Evolutionary conservation across 2,329 filamentous ascomycete genomes (phyloP).

Genomic region (Cladorrhinum sp.): DNA sequence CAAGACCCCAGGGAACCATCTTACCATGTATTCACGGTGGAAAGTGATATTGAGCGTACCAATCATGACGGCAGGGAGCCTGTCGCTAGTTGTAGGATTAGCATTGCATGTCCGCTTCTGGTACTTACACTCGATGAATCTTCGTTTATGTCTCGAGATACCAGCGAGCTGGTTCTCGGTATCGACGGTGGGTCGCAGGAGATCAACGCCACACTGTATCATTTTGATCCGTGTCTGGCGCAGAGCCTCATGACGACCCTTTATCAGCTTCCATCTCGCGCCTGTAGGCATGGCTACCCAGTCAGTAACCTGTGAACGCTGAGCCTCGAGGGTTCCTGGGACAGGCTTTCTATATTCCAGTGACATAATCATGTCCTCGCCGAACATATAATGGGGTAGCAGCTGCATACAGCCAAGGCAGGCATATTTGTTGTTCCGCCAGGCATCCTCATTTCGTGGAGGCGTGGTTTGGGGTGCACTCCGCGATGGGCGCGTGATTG

Average conservation of each 20-base stretch:
- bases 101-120: neutral
- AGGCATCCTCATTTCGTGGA: slow-evolving; percentile 8
- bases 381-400: slow-evolving; percentile 24
- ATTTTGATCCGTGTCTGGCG: neutral
- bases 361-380: slow-evolving; percentile 22
- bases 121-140: neutral
- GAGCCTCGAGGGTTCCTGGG: slow-evolving; percentile 13
- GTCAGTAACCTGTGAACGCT: slow-evolving; percentile 16
- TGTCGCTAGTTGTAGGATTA: neutral
- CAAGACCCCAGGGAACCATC: neutral
- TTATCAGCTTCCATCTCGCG: neutral
- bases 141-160: neutral
- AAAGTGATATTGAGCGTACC: neutral
- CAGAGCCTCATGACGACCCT: neutral
- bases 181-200: neutral
- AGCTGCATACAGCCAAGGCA: slow-evolving; percentile 26
- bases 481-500: slow-evolving; percentile 1
- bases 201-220: neutral
- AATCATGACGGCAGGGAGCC: neutral
- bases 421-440: slow-evolving; percentile 22
- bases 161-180: neutral
- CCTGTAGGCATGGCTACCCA: slow-evolving; percentile 16
- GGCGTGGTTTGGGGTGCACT: slow-evolving; percentile 8
- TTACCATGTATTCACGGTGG: neutral
- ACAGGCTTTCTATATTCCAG: slow-evolving; percentile 22